A percentile compares a stretch with the other conserved stretches of the same genome.
These are phyloP conservation scores for Hypoxylon sp. DNA, from an alignment of 2,329 filamentous ascomycete species.

Conservation along the genomic window DNA sequence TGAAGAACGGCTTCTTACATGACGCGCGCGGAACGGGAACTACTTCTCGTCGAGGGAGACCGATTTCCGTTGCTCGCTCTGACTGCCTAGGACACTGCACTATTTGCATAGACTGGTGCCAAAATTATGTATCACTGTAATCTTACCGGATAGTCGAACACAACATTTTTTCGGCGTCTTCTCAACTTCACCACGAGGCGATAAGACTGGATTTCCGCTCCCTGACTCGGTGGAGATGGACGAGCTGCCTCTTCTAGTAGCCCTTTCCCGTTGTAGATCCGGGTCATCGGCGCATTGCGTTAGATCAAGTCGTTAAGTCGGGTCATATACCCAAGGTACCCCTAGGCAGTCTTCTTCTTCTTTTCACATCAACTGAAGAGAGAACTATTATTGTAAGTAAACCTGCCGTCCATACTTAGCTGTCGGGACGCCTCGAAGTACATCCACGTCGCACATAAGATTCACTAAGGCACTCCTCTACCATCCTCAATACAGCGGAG, in stretches of 20 bases:
- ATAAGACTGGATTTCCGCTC: conserved; percentile 1
- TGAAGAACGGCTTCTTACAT: neutral
- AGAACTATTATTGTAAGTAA: neutral
- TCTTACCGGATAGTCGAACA: conserved; percentile 7
- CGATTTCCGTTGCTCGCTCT: no score
- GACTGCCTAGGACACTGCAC: no score
- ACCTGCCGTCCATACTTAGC: conserved; percentile 2
- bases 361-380: neutral
- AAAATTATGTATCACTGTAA: conserved; percentile 6
- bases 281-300: neutral
- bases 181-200: conserved; percentile 8
- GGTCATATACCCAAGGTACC: neutral
- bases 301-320: conserved; percentile 5
- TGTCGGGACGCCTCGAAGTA: neutral
- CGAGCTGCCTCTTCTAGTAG: conserved; percentile 28
- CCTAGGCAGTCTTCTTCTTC: neutral
- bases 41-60: no score
- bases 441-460: no score
- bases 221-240: neutral
- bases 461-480: no score
- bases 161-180: neutral
- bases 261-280: conserved; percentile 1
- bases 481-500: neutral
- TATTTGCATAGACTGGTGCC: conserved; percentile 12
- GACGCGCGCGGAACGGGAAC: neutral